phyloP scores from a whole-genome alignment of 805 yeast species.

The Kazachstania taianensis region DNA sequence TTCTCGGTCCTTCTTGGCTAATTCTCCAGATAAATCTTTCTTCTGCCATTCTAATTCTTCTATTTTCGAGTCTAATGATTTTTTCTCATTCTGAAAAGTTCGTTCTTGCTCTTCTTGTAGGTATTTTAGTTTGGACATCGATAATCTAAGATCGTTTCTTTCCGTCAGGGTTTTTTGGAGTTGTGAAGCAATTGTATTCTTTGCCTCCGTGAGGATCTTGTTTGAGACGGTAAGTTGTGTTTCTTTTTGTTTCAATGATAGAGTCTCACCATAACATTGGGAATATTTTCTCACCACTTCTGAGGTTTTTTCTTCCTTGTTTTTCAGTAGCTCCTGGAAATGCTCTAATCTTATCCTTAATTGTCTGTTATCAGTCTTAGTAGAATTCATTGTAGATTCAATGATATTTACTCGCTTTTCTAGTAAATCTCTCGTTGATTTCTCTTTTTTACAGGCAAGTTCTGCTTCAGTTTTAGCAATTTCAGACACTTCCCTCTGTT shows the following conservation, averaged over 20 bases:
- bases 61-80: slow-evolving; percentile 39
- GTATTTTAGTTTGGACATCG: slow-evolving; percentile 51
- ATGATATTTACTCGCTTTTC: slow-evolving; percentile 41
- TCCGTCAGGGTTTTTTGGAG: slow-evolving; percentile 50
- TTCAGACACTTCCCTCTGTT: slow-evolving; percentile 33
- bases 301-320: slow-evolving; percentile 35
- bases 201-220: too few relatives aligned
- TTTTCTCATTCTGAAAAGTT: slow-evolving; percentile 39
- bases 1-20: background rate
- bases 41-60: slow-evolving; percentile 34
- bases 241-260: too few relatives aligned
- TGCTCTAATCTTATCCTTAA: slow-evolving; percentile 31
- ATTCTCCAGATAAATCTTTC: slow-evolving; percentile 24
- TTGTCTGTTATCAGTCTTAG: slow-evolving; percentile 38
- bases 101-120: slow-evolving; percentile 52
- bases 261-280: too few relatives aligned
- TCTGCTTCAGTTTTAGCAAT: slow-evolving; percentile 38
- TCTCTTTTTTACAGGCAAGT: slow-evolving; percentile 42
- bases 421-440: slow-evolving; percentile 43
- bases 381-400: slow-evolving; percentile 31
- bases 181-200: too few relatives aligned
- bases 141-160: slow-evolving; percentile 44
- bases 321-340: slow-evolving; percentile 34
- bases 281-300: background rate
- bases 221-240: too few relatives aligned